Base-by-base conservation (phyloP, 169 alveolate species). In the Eimeria brunetti region DNA sequence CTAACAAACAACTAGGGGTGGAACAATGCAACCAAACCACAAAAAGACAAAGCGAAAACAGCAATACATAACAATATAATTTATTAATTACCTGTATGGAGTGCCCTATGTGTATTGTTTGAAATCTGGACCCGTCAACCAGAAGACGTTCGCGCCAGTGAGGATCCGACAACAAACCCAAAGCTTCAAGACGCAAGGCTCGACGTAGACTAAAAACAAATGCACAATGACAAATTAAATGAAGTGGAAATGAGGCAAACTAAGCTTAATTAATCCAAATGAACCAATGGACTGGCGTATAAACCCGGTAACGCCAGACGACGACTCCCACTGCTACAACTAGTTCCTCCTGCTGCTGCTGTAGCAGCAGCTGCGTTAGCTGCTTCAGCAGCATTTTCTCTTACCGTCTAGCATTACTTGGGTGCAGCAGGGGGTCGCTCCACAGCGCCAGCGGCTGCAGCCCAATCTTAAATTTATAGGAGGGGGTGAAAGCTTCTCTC, bases 91-190 rank as follows among this genome's bases (percentile, higher is more conserved):
- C 94, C 75, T 89, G 94, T 6, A 89, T 44, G 5, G 94, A 89
- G 30, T 89, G 94, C 38, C 94, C 94, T 24, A 89, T 44, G 41
- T 64, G 78, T 8, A 89, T 53, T 2, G 94, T 89, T 36, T 89
- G 94, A 33, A 89, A 89, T 24, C 94, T 46, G 24, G 94, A 58
- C 0, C 88, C 94, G 2, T 89, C 94, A 30, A 36, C 78, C n/a
- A 89, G 88, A 30, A 89, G 94, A 38, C 51, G 20, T n/a, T 46
- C 88, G n/a, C 78, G 69, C 94, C 94, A 89, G 24, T 44, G 69
- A 14, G 56, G 81, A 24, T 67, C 75, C 53, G 44, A 12, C 14
- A 89, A 51, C 27, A 89, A 4, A 20, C 94, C 94, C 9, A 80
- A 64, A 6, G 76, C 67, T 46, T 89, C 86, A 36, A 89, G 75